phyloP scores from a whole-genome alignment of 768 basidiomycete species.

The Panaeolus cyanescens region DNA sequence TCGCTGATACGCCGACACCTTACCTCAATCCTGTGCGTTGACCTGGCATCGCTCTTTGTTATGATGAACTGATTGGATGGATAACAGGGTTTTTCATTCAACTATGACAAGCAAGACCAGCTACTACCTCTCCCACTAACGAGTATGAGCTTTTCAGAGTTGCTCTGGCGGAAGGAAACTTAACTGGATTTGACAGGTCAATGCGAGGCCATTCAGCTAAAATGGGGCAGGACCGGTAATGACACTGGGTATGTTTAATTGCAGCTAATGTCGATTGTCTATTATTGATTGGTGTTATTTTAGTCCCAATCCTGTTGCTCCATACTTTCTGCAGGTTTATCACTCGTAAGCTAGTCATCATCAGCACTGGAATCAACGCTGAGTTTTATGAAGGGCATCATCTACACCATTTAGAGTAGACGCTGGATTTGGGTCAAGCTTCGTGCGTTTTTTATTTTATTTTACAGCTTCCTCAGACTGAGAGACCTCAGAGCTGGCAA shows the following conservation, averaged over 20 bases:
- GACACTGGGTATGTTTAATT: slow-evolving; percentile 29
- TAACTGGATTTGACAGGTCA: slow-evolving; percentile 25
- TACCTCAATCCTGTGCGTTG: slow-evolving; percentile 25
- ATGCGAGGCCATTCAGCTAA: slow-evolving; percentile 37
- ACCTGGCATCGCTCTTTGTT: not conserved
- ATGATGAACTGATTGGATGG: slow-evolving; percentile 1
- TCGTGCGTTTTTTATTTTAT: slow-evolving; percentile 25
- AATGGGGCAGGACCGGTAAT: slow-evolving; percentile 31
- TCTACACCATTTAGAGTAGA: slow-evolving; percentile 43
- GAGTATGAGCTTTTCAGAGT: slow-evolving; percentile 15
- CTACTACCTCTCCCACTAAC: slow-evolving; percentile 33
- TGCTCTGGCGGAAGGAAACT: not conserved
- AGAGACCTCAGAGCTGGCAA: slow-evolving; percentile 40
- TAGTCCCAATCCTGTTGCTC: slow-evolving; percentile 47
- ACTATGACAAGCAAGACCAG: slow-evolving; percentile 29
- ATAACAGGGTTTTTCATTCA: slow-evolving; percentile 36
- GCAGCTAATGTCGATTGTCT: not conserved
- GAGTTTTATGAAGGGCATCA: slow-evolving; percentile 31
- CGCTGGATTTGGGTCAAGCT: slow-evolving; percentile 34
- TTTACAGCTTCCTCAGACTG: not conserved
- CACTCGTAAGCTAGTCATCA: slow-evolving; percentile 35
- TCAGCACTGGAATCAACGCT: not conserved
- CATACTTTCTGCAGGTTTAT: slow-evolving; percentile 52
- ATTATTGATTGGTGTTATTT: not conserved
- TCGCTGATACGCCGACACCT: slow-evolving; percentile 22